These are phyloP conservation scores for Fusarium sp. DNA, from an alignment of 2,329 filamentous ascomycete species.

Conservation along the genomic window DNA sequence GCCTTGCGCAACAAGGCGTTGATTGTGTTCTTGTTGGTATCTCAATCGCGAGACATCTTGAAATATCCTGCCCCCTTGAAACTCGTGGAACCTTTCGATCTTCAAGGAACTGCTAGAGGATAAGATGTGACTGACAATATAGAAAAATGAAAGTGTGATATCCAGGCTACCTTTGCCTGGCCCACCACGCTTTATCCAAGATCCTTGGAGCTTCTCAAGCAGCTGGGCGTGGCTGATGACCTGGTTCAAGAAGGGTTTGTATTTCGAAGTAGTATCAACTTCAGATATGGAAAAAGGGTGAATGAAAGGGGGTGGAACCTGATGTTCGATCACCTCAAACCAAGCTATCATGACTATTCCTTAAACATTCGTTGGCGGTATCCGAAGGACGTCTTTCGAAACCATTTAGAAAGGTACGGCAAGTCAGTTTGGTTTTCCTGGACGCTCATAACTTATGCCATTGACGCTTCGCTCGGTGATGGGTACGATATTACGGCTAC, in stretches of 20 bases:
- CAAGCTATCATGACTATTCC: neutral
- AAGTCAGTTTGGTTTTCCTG: neutral
- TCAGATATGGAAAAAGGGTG: neutral
- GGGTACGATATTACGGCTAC: neutral
- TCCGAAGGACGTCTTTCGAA: neutral
- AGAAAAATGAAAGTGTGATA: neutral
- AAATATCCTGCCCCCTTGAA: neutral
- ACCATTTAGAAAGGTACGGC: neutral
- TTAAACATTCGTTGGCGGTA: neutral
- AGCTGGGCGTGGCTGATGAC: neutral
- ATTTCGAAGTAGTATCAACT: neutral
- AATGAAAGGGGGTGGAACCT: neutral
- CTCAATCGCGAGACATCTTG: neutral
- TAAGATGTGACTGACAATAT: neutral
- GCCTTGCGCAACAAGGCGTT: neutral
- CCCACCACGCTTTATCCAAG: neutral
- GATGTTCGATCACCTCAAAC: neutral
- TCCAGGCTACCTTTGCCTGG: neutral
- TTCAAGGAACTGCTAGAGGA: neutral
- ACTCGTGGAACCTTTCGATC: neutral
- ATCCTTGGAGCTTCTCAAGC: neutral
- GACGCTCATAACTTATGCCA: neutral
- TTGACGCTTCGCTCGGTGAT: neutral
- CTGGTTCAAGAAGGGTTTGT: neutral
- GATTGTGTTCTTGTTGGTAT: neutral